These are phyloP conservation scores for Trametes pubescens DNA, from an alignment of 1,284 basidiomycete species.

Conservation along the genomic window DNA sequence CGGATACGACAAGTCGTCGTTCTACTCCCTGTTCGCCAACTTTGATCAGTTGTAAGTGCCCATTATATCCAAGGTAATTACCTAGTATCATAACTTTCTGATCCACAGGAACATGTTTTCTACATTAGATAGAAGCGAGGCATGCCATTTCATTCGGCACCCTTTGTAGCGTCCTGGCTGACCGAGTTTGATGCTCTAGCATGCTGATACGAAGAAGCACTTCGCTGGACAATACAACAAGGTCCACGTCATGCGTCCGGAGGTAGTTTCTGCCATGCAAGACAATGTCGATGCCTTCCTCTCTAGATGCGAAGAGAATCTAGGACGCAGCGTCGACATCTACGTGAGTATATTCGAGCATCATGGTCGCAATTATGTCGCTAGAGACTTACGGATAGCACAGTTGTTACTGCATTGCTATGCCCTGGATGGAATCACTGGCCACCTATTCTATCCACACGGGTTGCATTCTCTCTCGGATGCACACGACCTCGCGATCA, in stretches of 20 bases:
- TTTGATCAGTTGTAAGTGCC: conserved; percentile 29
- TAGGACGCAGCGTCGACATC: conserved; percentile 28
- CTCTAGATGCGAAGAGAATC: conserved; percentile 25
- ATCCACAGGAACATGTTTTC: conserved; percentile 38
- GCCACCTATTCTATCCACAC: conserved; percentile 35
- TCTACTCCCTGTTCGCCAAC: conserved; percentile 35
- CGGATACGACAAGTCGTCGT: conserved; percentile 37
- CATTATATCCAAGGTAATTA: background rate
- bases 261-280: conserved; percentile 27
- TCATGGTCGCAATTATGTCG: background rate
- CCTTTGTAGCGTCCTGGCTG: background rate
- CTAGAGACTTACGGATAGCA: background rate
- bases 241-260: conserved; percentile 32
- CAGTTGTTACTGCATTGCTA: conserved; percentile 37
- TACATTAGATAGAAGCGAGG: conserved; percentile 31
- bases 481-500: conserved; percentile 28
- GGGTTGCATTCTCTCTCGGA: conserved; percentile 32
- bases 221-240: conserved; percentile 39
- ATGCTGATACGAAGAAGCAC: conserved; percentile 34
- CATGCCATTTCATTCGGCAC: conserved; percentile 1
- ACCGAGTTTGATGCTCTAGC: conserved; percentile 20
- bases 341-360: conserved; percentile 27
- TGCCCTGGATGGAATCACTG: conserved; percentile 36
- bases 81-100: background rate
- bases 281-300: conserved; percentile 33